Conservation (phyloP, 805 yeast species). For the Tetrapisispora iriomotensis region DNA sequence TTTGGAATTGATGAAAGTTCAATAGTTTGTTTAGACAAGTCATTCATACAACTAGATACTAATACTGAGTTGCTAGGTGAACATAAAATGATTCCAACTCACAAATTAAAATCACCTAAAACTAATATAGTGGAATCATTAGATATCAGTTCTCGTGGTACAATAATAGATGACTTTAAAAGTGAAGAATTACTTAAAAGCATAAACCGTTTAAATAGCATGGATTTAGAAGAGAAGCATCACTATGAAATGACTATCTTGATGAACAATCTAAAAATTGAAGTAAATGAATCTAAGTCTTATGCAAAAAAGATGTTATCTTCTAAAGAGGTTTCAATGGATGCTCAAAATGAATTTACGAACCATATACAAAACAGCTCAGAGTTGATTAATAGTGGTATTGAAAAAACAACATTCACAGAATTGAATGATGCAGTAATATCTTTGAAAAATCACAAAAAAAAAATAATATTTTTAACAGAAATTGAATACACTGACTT, state of each 20-base stretch:
- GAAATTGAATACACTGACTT: slow-evolving; percentile 39
- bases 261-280: slow-evolving; percentile 60
- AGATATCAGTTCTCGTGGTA: slow-evolving; percentile 1
- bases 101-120: no score
- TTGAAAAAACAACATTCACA: slow-evolving; percentile 35
- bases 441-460: slow-evolving; percentile 9
- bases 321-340: no score
- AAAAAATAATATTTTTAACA: slow-evolving; percentile 31
- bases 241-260: slow-evolving; percentile 47
- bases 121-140: neutral
- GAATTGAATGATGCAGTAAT: neutral
- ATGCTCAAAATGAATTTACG: no score
- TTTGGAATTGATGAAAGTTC: slow-evolving; percentile 38
- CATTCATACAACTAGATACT: slow-evolving; percentile 29
- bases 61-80: slow-evolving; percentile 37
- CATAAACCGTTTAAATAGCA: slow-evolving; percentile 37
- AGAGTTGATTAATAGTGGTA: slow-evolving; percentile 74
- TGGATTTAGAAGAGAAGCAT: slow-evolving; percentile 43
- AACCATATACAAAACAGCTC: no score
- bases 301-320: no score
- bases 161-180: slow-evolving; percentile 34
- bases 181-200: slow-evolving; percentile 38
- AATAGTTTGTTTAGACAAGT: slow-evolving; percentile 32
- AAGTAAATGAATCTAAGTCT: slow-evolving; percentile 62
- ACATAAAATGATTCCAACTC: no score